A percentile compares a stretch with the other conserved stretches of the same genome.
phyloP scores from a whole-genome alignment of 176 grass and related monocot genomes.

The Otatea glauca region DNA sequence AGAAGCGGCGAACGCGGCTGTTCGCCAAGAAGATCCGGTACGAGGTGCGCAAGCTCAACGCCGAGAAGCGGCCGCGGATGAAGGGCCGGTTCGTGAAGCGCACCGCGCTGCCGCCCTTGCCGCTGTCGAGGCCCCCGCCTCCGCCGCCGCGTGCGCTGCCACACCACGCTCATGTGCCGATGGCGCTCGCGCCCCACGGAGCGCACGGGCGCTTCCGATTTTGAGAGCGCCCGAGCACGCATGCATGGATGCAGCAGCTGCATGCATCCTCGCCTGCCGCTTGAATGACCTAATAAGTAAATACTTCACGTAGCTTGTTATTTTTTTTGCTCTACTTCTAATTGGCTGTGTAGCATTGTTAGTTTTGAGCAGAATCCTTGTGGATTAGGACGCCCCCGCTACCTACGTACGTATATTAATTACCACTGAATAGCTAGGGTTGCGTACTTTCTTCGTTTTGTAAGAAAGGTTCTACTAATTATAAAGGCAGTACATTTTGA shows the following conservation, averaged over 20 bases:
- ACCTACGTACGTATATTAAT: neutral
- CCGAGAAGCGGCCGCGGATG: conserved; percentile 97
- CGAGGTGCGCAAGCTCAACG: conserved; percentile 99
- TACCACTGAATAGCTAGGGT: conserved; percentile 18
- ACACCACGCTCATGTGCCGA: conserved; percentile 23
- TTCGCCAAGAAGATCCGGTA: conserved; percentile 99
- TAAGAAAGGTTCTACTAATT: conserved; percentile 42
- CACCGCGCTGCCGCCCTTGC: conserved; percentile 41
- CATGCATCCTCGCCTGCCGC: neutral
- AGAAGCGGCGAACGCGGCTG: conserved; percentile 92
- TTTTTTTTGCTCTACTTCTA: conserved; percentile 28
- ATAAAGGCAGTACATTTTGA: conserved; percentile 32
- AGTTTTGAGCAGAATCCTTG: conserved; percentile 40
- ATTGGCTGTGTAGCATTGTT: conserved; percentile 38
- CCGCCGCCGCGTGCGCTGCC: conserved; percentile 29
- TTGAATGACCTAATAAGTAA: conserved; percentile 21
- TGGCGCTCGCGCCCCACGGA: conserved; percentile 40
- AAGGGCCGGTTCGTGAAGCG: conserved; percentile 98
- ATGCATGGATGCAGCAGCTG: conserved; percentile 16
- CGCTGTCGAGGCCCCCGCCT: conserved; percentile 8
- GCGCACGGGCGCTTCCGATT: conserved; percentile 58
- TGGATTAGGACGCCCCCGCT: conserved; percentile 31
- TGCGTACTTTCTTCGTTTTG: conserved; percentile 4
- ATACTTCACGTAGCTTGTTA: conserved; percentile 32
- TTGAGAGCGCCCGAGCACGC: conserved; percentile 40